A percentile compares a stretch with the other conserved stretches of the same genome.
Evolutionary conservation across 306 rosid genomes (phyloP).

Genomic region (Ochetophila trinervis): DNA sequence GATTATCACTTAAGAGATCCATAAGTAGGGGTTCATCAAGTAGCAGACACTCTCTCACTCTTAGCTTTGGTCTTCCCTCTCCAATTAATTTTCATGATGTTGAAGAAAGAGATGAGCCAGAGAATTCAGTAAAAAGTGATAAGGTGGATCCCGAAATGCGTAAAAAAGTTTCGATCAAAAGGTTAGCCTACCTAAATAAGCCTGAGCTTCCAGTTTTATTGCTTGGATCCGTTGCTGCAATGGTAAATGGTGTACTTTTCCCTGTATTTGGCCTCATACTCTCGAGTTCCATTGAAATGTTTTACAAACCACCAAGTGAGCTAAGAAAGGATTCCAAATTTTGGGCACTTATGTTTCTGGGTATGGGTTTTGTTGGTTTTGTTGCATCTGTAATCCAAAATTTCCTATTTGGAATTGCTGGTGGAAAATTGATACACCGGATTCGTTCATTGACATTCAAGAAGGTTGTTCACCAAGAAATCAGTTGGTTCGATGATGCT

Average conservation of each 20-base stretch:
- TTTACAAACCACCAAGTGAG: conserved; percentile 21
- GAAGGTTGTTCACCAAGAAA: conserved; percentile 52
- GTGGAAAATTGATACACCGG: conserved; percentile 44
- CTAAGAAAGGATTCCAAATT: conserved; percentile 17
- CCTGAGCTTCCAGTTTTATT: conserved; percentile 23
- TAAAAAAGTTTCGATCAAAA: conserved; percentile 10
- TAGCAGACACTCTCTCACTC: conserved; percentile 11
- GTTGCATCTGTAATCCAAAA: conserved; percentile 32
- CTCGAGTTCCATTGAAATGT: conserved; percentile 8
- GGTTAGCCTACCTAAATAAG: conserved; percentile 23
- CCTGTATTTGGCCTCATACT: conserved; percentile 8
- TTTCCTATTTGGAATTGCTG: conserved; percentile 53
- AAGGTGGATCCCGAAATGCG: not conserved
- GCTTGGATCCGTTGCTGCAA: conserved; percentile 21
- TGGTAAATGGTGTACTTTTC: conserved; percentile 4
- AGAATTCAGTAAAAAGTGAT: no score
- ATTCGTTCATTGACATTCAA: conserved; percentile 41
- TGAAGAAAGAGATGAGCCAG: not conserved
- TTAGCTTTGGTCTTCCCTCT: not conserved
- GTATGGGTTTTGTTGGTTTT: conserved; percentile 36
- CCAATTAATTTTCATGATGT: no score
- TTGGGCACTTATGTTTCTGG: conserved; percentile 40
- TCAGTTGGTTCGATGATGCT: conserved; percentile 28
- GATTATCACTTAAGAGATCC: conserved; percentile 10
- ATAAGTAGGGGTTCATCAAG: conserved; percentile 23